A percentile compares a stretch with the other conserved stretches of the same genome.
Evolutionary conservation across 345 rosid species (phyloP).

Genomic region (Brassica carinata): DNA sequence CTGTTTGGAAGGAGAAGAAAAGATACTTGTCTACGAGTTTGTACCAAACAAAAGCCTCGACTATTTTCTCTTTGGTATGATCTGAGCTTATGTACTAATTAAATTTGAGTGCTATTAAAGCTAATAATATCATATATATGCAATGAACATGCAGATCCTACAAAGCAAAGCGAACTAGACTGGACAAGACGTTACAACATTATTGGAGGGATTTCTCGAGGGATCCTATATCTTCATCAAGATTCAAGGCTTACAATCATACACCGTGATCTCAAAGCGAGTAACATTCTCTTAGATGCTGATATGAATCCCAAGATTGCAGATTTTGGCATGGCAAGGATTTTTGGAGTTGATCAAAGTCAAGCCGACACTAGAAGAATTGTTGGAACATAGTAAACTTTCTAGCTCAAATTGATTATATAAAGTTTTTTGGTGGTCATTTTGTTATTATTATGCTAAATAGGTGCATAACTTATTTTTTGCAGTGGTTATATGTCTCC

Average conservation of each 20-base stretch:
- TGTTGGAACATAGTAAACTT: constrained; percentile 19
- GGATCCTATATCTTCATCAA: constrained; percentile 6
- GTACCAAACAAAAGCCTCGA: constrained; percentile 15
- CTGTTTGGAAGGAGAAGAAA: constrained; percentile 13
- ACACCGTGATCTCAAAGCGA: constrained; percentile 12
- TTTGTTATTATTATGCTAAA: constrained; percentile 1
- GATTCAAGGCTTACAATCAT: constrained; percentile 10
- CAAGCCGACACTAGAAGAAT: constrained; percentile 16
- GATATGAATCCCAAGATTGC: constrained; percentile 1
- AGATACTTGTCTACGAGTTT: constrained; percentile 4
- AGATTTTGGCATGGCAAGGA: constrained; percentile 8
- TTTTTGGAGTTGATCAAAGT: constrained; percentile 10
- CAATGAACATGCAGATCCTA: not conserved
- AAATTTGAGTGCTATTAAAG: not conserved
- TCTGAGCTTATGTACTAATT: not conserved
- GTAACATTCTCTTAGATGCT: not conserved
- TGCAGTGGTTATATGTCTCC: not conserved
- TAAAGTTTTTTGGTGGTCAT: not conserved
- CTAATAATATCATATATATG: not conserved
- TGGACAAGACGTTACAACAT: constrained; percentile 3
- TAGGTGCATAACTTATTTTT: not conserved
- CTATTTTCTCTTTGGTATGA: constrained; percentile 5
- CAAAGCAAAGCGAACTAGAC: not conserved
- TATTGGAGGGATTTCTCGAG: constrained; percentile 11
- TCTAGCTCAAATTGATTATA: not conserved